A percentile compares a stretch with the other conserved stretches of the same genome.
phyloP scores from a whole-genome alignment of 2,329 filamentous ascomycete species.

The Davidsoniella virescens region DNA sequence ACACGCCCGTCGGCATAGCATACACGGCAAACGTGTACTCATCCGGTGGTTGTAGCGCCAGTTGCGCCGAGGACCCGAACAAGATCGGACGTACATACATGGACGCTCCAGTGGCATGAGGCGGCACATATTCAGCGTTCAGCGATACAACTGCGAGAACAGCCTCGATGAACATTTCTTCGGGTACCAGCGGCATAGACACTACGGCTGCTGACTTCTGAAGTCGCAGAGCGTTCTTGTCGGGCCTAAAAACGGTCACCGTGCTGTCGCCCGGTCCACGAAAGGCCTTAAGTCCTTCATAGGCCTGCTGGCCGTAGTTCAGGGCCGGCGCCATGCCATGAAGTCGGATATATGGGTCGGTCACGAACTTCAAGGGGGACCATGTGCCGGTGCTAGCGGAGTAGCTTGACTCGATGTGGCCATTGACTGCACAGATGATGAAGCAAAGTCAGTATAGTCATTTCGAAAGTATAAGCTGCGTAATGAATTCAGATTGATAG shows the following conservation, averaged over 20 bases:
- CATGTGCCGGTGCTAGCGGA: constrained; percentile 58
- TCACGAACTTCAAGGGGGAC: constrained; percentile 62
- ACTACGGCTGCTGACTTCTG: constrained; percentile 71
- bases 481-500: not conserved
- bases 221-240: constrained; percentile 70
- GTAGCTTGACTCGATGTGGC: constrained; percentile 82
- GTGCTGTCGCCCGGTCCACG: constrained; percentile 50
- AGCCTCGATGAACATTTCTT: constrained; percentile 57
- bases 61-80: constrained; percentile 74
- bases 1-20: constrained; percentile 82
- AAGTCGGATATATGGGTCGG: constrained; percentile 70
- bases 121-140: constrained; percentile 84
- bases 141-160: constrained; percentile 68
- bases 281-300: constrained; percentile 97
- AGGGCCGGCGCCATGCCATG: constrained; percentile 91
- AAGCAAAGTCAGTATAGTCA: not conserved
- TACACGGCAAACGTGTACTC: constrained; percentile 87
- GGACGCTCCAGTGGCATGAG: constrained; percentile 71
- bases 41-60: constrained; percentile 73
- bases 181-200: constrained; percentile 67
- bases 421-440: constrained; percentile 52
- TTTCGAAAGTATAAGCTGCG: too few species aligned
- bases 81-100: constrained; percentile 86
- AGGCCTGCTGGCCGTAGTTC: constrained; percentile 96
- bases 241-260: constrained; percentile 78